These are phyloP conservation scores for Alisma plantagoaquatica DNA, from an alignment of 106 monocot species.

Conservation along the genomic window DNA sequence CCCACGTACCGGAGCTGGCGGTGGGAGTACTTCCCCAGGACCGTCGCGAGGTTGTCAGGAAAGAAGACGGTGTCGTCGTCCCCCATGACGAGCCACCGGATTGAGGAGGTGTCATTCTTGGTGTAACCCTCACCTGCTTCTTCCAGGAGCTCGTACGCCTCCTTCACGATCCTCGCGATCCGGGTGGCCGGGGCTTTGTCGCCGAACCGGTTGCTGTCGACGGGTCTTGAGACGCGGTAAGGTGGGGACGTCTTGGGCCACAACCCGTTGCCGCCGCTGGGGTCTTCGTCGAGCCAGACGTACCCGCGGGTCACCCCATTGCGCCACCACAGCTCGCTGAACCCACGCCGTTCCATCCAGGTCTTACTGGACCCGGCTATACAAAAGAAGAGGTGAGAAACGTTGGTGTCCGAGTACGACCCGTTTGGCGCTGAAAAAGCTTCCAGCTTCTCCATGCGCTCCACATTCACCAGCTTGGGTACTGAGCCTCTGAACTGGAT, in stretches of 20 bases:
- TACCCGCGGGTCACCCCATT: slow-evolving; percentile 29
- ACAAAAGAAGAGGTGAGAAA: slow-evolving; percentile 70
- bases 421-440: too few species aligned
- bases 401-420: too few species aligned
- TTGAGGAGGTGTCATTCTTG: slow-evolving; percentile 3
- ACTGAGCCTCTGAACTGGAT: too few species aligned
- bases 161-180: slow-evolving; percentile 53
- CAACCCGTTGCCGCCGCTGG: neutral
- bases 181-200: slow-evolving; percentile 36
- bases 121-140: neutral
- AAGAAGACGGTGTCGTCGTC: slow-evolving; percentile 96
- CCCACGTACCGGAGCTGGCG: slow-evolving; percentile 64
- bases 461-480: too few species aligned
- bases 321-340: slow-evolving; percentile 75
- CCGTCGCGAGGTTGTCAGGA: slow-evolving; percentile 51
- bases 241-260: slow-evolving; percentile 20
- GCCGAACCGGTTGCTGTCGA: slow-evolving; percentile 28
- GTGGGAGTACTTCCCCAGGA: slow-evolving; percentile 69
- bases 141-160: slow-evolving; percentile 23
- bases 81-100: slow-evolving; percentile 87
- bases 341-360: slow-evolving; percentile 37
- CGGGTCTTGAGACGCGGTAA: slow-evolving; percentile 46
- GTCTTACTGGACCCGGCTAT: slow-evolving; percentile 46
- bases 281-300: slow-evolving; percentile 64
- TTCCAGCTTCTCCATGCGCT: too few species aligned